Conservation (phyloP, 176 grass and related monocot genomes). For the Musa beccarii region DNA sequence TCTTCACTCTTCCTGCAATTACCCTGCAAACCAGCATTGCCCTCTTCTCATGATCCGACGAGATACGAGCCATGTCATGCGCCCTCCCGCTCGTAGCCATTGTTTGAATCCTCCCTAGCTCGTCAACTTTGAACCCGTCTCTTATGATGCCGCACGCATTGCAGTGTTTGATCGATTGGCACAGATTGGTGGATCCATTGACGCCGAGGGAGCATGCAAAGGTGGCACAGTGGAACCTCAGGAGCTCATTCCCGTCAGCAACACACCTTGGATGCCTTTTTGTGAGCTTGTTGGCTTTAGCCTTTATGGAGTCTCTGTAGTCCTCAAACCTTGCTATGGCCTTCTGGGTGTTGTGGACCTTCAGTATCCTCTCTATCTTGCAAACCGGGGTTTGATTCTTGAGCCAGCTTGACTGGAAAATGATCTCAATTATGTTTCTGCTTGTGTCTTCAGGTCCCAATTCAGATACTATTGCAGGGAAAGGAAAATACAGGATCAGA, state of each 20-base stretch:
- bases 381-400: background rate
- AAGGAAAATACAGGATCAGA: no score
- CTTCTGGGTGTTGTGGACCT: conserved; percentile 8
- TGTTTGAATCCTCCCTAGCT: background rate
- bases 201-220: conserved; percentile 1
- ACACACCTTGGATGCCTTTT: conserved; percentile 6
- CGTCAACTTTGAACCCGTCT: background rate
- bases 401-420: conserved; percentile 10
- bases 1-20: conserved; percentile 3
- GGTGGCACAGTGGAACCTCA: conserved; percentile 6
- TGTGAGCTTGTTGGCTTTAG: conserved; percentile 3
- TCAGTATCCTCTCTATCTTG: conserved; percentile 9
- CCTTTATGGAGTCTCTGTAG: conserved; percentile 7
- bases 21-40: conserved; percentile 9
- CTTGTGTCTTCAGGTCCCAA: conserved; percentile 7
- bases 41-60: background rate
- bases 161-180: background rate
- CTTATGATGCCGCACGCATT: background rate
- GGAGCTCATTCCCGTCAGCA: conserved; percentile 5
- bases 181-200: conserved; percentile 7
- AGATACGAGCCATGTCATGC: background rate
- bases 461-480: background rate
- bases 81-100: conserved; percentile 5
- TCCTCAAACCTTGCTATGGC: conserved; percentile 2
- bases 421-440: conserved; percentile 10